Percentiles rank a stretch among this genome's conserved stretches.
Conservation (phyloP, 768 basidiomycete genomes). For the Pleurotus salmoneostramineus region DNA sequence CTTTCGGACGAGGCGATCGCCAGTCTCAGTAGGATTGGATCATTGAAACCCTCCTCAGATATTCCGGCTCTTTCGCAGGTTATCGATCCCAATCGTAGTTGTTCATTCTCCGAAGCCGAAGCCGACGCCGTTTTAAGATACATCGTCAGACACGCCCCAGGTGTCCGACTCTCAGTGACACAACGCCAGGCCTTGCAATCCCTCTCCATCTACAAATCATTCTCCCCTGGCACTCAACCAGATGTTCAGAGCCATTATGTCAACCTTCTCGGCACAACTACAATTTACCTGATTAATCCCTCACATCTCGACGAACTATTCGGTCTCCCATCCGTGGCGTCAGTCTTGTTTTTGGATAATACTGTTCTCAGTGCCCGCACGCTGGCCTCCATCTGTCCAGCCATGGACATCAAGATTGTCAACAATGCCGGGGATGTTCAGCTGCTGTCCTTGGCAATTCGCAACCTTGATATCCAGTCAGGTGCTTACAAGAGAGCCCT, state of each 20-base stretch:
- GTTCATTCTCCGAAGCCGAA: neutral
- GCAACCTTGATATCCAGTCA: slow-evolving; percentile 24
- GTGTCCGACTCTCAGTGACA: neutral
- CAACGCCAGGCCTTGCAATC: slow-evolving; percentile 12
- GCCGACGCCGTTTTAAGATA: neutral
- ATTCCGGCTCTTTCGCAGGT: neutral
- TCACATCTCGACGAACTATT: neutral
- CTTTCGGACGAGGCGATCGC: neutral
- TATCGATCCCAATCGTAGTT: neutral
- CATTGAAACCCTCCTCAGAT: neutral
- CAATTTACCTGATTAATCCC: neutral
- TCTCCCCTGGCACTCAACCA: slow-evolving; percentile 17
- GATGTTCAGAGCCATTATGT: neutral
- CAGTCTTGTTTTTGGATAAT: slow-evolving; percentile 24
- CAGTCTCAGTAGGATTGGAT: neutral
- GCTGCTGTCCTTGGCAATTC: slow-evolving; percentile 21
- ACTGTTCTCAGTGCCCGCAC: neutral
- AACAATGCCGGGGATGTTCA: slow-evolving; percentile 6
- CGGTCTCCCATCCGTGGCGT: slow-evolving; percentile 20
- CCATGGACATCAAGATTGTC: neutral
- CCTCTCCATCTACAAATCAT: slow-evolving; percentile 24
- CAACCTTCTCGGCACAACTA: neutral
- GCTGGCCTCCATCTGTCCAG: neutral
- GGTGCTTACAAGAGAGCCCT: slow-evolving; percentile 19
- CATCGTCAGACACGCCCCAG: neutral